phyloP scores from a whole-genome alignment of 2,329 filamentous ascomycete species.

The Tetracladium maxilliforme region DNA sequence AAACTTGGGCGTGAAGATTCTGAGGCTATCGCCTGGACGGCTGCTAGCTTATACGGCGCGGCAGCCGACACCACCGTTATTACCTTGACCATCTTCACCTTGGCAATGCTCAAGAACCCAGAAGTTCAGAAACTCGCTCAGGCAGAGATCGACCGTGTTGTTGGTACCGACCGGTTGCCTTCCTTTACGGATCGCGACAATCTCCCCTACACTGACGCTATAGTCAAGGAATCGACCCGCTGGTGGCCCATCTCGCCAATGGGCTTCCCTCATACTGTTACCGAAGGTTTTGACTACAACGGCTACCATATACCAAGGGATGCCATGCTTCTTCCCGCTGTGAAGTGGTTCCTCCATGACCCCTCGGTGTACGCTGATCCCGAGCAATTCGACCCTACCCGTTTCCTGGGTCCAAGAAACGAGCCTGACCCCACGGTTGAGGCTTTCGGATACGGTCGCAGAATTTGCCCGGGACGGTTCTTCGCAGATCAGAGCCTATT shows the following conservation, averaged over 20 bases:
- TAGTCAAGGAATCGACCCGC: conserved; percentile 29
- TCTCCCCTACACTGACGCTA: conserved; percentile 26
- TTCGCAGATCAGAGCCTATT: conserved; percentile 29
- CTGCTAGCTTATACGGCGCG: conserved; percentile 1
- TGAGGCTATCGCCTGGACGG: conserved; percentile 5
- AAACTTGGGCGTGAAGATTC: conserved; percentile 2
- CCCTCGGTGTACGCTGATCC: conserved; percentile 21
- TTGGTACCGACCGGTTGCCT: conserved; percentile 29
- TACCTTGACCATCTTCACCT: too few relatives aligned
- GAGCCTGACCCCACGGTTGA: conserved; percentile 30
- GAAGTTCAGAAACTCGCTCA: conserved; percentile 30
- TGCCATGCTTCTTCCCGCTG: conserved; percentile 11
- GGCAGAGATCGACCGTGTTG: conserved; percentile 28
- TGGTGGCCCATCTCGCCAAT: conserved; percentile 29
- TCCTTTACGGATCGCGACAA: conserved; percentile 25
- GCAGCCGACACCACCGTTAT: too few relatives aligned
- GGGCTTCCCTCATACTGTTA: conserved; percentile 36
- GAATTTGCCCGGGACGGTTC: conserved; percentile 32
- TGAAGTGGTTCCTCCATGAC: conserved; percentile 11
- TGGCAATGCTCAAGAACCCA: too few relatives aligned
- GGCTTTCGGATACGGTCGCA: conserved; percentile 34
- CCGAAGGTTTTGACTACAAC: conserved; percentile 37
- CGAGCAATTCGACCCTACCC: conserved; percentile 26
- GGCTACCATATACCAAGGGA: conserved; percentile 38
- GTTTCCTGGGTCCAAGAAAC: conserved; percentile 21